Percentiles rank a stretch among this genome's conserved stretches.
Evolutionary conservation across 805 yeast species (phyloP).

Genomic region (Lipomyces spencermartinsiae): DNA sequence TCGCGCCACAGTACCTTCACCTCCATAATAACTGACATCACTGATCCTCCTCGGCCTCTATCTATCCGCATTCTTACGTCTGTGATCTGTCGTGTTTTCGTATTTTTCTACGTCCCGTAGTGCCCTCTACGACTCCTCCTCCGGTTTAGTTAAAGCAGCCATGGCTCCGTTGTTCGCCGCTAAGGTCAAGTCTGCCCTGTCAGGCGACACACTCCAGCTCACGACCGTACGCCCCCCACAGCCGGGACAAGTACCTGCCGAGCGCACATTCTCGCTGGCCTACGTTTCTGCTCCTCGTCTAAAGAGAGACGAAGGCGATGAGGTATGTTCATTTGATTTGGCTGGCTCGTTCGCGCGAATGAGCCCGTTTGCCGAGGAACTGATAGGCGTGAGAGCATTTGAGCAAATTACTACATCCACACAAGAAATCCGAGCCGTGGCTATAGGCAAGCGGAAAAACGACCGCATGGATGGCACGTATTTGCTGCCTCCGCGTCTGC

Average conservation of each 20-base stretch:
- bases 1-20: not conserved
- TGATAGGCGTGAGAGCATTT: not conserved
- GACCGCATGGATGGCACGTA: not conserved
- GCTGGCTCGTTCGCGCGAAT: not conserved
- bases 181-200: slow-evolving; percentile 70
- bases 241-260: slow-evolving; percentile 51
- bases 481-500: not conserved
- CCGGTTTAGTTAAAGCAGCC: not conserved
- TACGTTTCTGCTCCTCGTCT: slow-evolving; percentile 65
- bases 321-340: slow-evolving; percentile 27
- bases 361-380: not conserved
- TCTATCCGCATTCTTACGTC: not conserved
- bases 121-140: not conserved
- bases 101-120: not conserved
- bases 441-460: not conserved
- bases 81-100: not conserved
- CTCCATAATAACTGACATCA: not conserved
- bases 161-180: slow-evolving; percentile 50
- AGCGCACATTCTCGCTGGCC: slow-evolving; percentile 68
- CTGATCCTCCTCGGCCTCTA: not conserved
- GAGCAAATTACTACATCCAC: slow-evolving; percentile 27
- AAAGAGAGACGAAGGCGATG: slow-evolving; percentile 42
- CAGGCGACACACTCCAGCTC: slow-evolving; percentile 73
- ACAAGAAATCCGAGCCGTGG: not conserved
- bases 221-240: slow-evolving; percentile 51